A percentile compares a stretch with the other conserved stretches of the same genome.
phyloP scores from a whole-genome alignment of 495 filamentous ascomycete genomes.

The Hypoxylon fragiforme region DNA sequence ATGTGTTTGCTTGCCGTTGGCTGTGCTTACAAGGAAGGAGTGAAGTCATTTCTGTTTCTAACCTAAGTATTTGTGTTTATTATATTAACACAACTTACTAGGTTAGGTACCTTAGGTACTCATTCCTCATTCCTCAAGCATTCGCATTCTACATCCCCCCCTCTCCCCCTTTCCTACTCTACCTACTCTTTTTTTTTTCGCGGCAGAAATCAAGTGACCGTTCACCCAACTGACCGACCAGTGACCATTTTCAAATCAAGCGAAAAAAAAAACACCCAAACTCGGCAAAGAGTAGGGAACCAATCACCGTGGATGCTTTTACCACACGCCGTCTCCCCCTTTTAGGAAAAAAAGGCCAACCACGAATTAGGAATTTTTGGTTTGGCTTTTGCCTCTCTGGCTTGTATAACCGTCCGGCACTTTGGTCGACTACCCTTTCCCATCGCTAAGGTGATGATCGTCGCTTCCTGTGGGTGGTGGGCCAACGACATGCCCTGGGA shows the following conservation, averaged over 20 bases:
- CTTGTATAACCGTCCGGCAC: slow-evolving; percentile 26
- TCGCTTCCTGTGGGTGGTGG: slow-evolving; percentile 7
- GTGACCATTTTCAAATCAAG: too few species aligned
- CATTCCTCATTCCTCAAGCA: too few species aligned
- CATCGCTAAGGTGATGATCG: slow-evolving; percentile 33
- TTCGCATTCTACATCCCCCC: not conserved
- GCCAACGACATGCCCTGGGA: slow-evolving; percentile 13
- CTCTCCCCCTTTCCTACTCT: too few species aligned
- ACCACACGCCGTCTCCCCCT: too few species aligned
- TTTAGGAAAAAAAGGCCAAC: slow-evolving; percentile 3
- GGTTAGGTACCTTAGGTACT: too few species aligned
- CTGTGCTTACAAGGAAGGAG: not conserved
- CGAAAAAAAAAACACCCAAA: too few species aligned
- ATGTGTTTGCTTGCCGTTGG: not conserved
- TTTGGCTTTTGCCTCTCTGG: slow-evolving; percentile 12
- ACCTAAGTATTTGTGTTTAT: not conserved
- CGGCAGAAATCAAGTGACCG: slow-evolving; percentile 35
- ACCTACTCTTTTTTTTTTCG: too few species aligned
- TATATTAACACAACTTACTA: not conserved
- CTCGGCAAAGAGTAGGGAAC: slow-evolving; percentile 11
- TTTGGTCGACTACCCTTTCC: slow-evolving; percentile 34
- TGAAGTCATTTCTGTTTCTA: not conserved
- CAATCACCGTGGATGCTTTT: too few species aligned
- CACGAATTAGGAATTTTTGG: too few species aligned
- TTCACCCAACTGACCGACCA: slow-evolving; percentile 30